phyloP scores from a whole-genome alignment of 192 early-diverging fungal species.

The Coemansia sp. region DNA sequence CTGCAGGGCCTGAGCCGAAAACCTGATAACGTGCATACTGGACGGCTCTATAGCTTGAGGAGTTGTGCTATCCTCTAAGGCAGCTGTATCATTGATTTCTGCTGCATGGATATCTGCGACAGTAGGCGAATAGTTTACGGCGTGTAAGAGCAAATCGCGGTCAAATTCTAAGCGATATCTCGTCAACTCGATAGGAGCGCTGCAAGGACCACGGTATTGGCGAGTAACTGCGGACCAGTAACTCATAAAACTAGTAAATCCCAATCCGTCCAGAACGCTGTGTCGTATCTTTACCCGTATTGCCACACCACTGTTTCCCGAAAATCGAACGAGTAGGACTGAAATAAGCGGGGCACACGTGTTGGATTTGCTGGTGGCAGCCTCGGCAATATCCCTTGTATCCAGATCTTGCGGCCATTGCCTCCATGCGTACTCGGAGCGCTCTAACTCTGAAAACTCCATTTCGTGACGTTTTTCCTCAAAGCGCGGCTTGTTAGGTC shows the following conservation, averaged over 20 bases:
- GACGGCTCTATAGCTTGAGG: background rate
- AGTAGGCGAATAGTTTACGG: background rate
- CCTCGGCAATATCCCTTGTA: constrained; percentile 8
- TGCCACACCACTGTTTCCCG: constrained; percentile 13
- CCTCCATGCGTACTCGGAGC: constrained; percentile 7
- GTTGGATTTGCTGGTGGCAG: background rate
- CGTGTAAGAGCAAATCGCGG: constrained; percentile 6
- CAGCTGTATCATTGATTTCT: background rate
- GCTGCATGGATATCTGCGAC: background rate
- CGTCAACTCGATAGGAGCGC: background rate
- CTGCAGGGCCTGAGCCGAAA: background rate
- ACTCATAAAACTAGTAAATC: constrained; percentile 24
- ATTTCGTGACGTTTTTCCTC: constrained; percentile 7
- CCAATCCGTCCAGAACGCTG: constrained; percentile 19
- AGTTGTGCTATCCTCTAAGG: background rate
- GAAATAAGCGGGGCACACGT: constrained; percentile 1
- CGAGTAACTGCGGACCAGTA: constrained; percentile 8
- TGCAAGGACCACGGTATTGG: background rate
- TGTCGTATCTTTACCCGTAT: constrained; percentile 18
- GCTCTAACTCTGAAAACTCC: background rate
- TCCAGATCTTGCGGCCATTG: constrained; percentile 15
- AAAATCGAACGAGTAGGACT: constrained; percentile 15
- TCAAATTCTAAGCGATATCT: constrained; percentile 8
- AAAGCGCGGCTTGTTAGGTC: constrained; percentile 8
- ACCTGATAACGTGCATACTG: constrained; percentile 17